phyloP scores from a whole-genome alignment of 2,329 filamentous ascomycete species.

The Rachicladosporium sp. region DNA sequence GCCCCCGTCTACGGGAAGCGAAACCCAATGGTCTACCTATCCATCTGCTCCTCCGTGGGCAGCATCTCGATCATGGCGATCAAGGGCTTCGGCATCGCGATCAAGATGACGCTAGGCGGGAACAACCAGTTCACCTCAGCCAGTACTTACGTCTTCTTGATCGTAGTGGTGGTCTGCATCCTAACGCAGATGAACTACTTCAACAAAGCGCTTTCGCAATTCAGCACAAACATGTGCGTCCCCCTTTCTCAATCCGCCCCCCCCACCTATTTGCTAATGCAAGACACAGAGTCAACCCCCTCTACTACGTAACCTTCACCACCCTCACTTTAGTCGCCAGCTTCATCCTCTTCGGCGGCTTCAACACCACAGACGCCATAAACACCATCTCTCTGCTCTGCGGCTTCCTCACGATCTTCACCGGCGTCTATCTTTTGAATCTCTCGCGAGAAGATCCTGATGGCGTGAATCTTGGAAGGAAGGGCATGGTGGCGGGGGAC shows the following conservation, averaged over 20 bases:
- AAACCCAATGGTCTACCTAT: constrained; percentile 92
- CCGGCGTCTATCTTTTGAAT: constrained; percentile 89
- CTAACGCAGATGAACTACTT: constrained; percentile 99
- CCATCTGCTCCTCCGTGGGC: constrained; percentile 93
- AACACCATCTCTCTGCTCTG: constrained; percentile 87
- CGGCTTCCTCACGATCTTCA: constrained; percentile 89
- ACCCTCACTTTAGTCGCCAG: constrained; percentile 88
- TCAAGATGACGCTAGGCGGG: constrained; percentile 86
- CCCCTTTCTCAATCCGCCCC: not conserved
- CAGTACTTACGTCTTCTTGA: constrained; percentile 94
- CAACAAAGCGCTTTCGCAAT: constrained; percentile 94
- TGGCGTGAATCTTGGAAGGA: constrained; percentile 52
- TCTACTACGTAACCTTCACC: constrained; percentile 97
- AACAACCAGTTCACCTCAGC: constrained; percentile 93
- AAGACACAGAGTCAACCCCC: constrained; percentile 80
- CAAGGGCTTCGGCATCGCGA: constrained; percentile 93
- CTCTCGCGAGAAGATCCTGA: constrained; percentile 87
- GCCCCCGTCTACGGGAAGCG: constrained; percentile 83
- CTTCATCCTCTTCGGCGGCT: constrained; percentile 89
- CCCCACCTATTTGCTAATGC: not conserved
- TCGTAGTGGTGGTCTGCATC: constrained; percentile 85
- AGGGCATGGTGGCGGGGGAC: constrained; percentile 33
- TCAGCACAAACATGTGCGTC: constrained; percentile 89
- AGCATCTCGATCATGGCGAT: constrained; percentile 98
- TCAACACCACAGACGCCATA: constrained; percentile 85